Percentiles rank a stretch among this genome's conserved stretches.
Conservation (phyloP, 2,329 filamentous ascomycete species). For the Penicillium rolfsii region DNA sequence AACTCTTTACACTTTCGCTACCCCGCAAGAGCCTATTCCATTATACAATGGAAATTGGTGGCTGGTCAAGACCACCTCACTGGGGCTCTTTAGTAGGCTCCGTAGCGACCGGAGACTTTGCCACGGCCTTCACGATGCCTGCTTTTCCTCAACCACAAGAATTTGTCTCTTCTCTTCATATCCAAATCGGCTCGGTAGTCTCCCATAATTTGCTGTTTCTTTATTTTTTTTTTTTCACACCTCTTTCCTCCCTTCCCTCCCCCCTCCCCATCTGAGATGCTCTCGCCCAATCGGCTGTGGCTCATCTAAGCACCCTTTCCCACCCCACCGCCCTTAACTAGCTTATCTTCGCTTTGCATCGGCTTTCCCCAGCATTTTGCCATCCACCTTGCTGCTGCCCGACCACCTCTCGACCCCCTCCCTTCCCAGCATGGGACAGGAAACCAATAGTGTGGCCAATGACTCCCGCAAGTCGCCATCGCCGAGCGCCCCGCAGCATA, state of each 20-base stretch:
- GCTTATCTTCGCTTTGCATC: constrained; percentile 47
- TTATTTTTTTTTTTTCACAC: neutral
- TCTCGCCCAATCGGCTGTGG: constrained; percentile 20
- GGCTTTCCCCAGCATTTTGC: constrained; percentile 34
- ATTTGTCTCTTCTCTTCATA: neutral
- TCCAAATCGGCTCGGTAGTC: constrained; percentile 2
- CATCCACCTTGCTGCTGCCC: constrained; percentile 24
- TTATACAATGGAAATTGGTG: constrained; percentile 30
- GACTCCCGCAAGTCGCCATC: constrained; percentile 38
- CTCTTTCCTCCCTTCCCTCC: constrained; percentile 9
- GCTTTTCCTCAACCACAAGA: neutral
- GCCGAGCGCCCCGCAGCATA: constrained; percentile 42
- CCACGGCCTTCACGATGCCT: neutral
- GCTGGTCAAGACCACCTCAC: constrained; percentile 9
- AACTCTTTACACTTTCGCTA: constrained; percentile 24
- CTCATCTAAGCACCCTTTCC: constrained; percentile 27
- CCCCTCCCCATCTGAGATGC: neutral
- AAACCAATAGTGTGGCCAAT: constrained; percentile 23
- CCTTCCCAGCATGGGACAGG: constrained; percentile 27
- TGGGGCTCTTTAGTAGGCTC: constrained; percentile 5
- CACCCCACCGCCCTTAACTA: constrained; percentile 39
- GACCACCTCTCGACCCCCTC: constrained; percentile 14
- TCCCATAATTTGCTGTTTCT: constrained; percentile 1
- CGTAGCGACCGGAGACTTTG: neutral
- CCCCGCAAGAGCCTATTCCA: constrained; percentile 34